Conservation (phyloP, 345 rosid species). For the Eutrema heterophyllum region DNA sequence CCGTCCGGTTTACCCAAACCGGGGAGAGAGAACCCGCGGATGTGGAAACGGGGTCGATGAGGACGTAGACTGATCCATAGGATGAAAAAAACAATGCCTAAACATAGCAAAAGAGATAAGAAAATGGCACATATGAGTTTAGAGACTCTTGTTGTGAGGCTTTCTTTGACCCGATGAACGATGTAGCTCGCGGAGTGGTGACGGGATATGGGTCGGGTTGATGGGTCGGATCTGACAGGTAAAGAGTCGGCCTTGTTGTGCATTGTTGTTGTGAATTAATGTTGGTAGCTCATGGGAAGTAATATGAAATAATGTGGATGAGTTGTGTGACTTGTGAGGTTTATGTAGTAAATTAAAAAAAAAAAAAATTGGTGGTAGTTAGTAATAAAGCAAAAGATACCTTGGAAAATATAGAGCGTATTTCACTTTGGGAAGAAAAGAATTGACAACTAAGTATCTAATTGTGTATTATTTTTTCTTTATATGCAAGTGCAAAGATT, state of each 20-base stretch:
- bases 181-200: slow-evolving; percentile 42
- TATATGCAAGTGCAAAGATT: background rate
- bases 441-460: slow-evolving; percentile 26
- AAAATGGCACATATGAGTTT: slow-evolving; percentile 54
- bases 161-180: slow-evolving; percentile 55
- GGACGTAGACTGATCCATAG: slow-evolving; percentile 86
- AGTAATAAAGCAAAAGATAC: slow-evolving; percentile 20
- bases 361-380: background rate
- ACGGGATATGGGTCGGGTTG: slow-evolving; percentile 22
- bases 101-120: slow-evolving; percentile 45
- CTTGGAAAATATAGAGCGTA: slow-evolving; percentile 14
- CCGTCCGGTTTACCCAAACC: slow-evolving; percentile 43
- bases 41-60: slow-evolving; percentile 64
- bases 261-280: slow-evolving; percentile 26
- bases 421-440: slow-evolving; percentile 40
- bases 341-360: slow-evolving; percentile 18
- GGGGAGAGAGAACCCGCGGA: slow-evolving; percentile 47
- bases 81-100: slow-evolving; percentile 50
- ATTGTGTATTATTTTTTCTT: background rate
- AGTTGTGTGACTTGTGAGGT: background rate
- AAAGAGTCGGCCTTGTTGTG: background rate
- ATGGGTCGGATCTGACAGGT: slow-evolving; percentile 25
- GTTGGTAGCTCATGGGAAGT: slow-evolving; percentile 14
- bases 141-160: slow-evolving; percentile 55
- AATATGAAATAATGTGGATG: background rate